phyloP scores from a whole-genome alignment of 2,329 filamentous ascomycete species.

The Fusarium nelsonii region DNA sequence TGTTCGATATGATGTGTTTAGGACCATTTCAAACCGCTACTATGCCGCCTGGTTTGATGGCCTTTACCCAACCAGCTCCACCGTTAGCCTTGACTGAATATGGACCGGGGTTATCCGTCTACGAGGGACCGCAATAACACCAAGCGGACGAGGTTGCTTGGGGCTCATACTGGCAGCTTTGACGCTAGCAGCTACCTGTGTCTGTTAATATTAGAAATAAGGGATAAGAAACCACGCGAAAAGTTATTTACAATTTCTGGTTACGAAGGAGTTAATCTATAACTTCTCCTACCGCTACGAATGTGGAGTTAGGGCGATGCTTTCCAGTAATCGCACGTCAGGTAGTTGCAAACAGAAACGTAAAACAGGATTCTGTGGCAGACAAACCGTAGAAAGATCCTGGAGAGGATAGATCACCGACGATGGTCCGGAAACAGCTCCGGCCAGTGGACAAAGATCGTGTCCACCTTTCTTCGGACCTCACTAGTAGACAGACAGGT shows the following conservation, averaged over 20 bases:
- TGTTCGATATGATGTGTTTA: neutral
- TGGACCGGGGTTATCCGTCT: no score
- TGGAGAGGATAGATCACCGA: neutral
- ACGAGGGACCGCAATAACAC: no score
- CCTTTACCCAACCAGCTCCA: no score
- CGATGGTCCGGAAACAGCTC: neutral
- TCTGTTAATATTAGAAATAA: no score
- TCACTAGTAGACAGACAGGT: neutral
- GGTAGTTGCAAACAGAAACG: neutral
- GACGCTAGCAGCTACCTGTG: no score
- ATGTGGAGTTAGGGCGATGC: neutral
- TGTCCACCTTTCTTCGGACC: neutral
- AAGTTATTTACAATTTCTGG: neutral
- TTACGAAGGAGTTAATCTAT: neutral
- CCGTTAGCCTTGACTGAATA: no score
- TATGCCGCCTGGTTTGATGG: no score
- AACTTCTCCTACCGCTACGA: no score
- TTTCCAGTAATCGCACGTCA: neutral
- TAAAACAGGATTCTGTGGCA: neutral
- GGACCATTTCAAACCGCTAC: no score
- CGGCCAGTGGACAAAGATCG: neutral
- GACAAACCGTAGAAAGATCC: neutral
- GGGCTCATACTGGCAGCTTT: no score
- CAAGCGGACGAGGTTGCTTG: no score
- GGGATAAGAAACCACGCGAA: neutral